Evolutionary conservation across 176 grass and related monocot genomes (phyloP), one percentile per base, ranked within the genome.

Genomic region (Hordeum marinum): DNA sequence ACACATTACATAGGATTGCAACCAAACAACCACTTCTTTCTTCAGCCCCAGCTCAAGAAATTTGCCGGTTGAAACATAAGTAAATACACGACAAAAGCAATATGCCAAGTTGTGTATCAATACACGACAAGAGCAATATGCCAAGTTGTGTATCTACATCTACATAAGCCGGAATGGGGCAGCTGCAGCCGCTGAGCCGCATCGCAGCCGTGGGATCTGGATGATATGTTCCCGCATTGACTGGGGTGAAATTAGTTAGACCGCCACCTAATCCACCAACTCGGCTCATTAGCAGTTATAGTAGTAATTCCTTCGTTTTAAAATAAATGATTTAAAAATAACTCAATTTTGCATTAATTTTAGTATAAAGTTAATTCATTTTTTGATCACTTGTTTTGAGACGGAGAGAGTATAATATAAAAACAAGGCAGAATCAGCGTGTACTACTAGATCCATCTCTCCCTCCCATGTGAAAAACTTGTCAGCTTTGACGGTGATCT

Each of bases 391-490:
- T 32, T 32, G 1, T 32, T 32, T 32, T 32, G 31, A 2, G 31
- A 32, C 31, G 31, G 31, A 32, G 31, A 3, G 31, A 32, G 31
- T 32, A 32, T 32, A n/a, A n/a, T n/a, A 6, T 50, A 75, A 72
- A 37, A 6, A 39, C 21, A 24, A 45, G 29, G 29, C 29, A 29
- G 1, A 29, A 29, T 72, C 5, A 42, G 46, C 20, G 58, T 8
- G 24, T 20, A 25, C 46, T 21, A 20, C 31, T 39, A 45, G 78
- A 85, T 39, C 62, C 73, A 18, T 15, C 26, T 80, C 77, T 39
- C 65, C 7, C 77, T 52, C 73, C 79, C 83, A 90, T 86, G 88
- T 90, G 88, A 54, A 32, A 63, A 35, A 32, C 63, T 63, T 77
- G 63, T 20, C 20, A 18, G 54, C 18, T 57, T 21, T 72, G 78